Conservation (phyloP, 495 filamentous ascomycete genomes). For the Penicillium soppii region DNA sequence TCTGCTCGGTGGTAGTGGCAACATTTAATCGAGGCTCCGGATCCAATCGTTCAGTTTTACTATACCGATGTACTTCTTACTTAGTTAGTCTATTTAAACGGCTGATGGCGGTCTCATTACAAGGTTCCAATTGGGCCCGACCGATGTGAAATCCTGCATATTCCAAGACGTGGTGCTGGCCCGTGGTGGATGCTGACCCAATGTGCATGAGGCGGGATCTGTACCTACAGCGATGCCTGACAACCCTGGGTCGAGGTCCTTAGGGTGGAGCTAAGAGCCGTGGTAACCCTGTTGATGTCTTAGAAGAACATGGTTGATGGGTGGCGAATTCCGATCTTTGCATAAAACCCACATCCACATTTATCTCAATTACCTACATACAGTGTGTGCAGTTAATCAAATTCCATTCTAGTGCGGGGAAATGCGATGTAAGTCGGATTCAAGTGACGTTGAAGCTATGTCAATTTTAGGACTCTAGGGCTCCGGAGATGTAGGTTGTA, state of each 20-base stretch:
- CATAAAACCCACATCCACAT: slow-evolving; percentile 3
- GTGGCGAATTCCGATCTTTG: slow-evolving; percentile 10
- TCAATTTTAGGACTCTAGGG: no score
- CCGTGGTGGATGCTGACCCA: not conserved
- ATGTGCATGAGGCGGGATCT: slow-evolving; percentile 10
- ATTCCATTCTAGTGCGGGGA: no score
- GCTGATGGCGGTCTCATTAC: not conserved
- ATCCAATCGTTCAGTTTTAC: slow-evolving; percentile 8
- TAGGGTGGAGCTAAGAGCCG: slow-evolving; percentile 7
- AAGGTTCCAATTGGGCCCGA: slow-evolving; percentile 16
- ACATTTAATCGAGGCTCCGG: not conserved
- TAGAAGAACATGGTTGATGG: slow-evolving; percentile 13
- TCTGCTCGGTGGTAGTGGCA: slow-evolving; percentile 3
- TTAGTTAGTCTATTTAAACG: not conserved
- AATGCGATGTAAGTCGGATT: no score
- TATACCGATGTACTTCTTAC: not conserved
- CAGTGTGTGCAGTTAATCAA: slow-evolving; percentile 7
- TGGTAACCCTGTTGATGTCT: not conserved
- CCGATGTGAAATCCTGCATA: slow-evolving; percentile 9
- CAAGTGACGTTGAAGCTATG: no score
- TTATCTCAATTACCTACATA: no score
- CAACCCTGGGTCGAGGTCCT: not conserved
- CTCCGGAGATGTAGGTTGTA: no score
- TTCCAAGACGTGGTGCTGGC: slow-evolving; percentile 11
- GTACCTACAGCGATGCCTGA: slow-evolving; percentile 23